Conservation (phyloP, 2,329 filamentous ascomycete species). For the Dendrostoma leiphaemia region DNA sequence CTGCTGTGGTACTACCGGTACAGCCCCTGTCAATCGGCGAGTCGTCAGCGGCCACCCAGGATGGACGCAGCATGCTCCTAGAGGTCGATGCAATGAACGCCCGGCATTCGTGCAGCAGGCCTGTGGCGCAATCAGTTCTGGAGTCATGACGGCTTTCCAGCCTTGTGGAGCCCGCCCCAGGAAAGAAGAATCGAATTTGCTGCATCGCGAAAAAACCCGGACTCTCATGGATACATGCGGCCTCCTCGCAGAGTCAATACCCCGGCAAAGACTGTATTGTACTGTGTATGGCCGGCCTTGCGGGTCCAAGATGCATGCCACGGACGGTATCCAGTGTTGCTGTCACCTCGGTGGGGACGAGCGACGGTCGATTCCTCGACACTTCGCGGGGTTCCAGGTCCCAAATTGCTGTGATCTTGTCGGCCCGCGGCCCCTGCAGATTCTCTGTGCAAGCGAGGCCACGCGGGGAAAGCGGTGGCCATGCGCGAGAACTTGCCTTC, state of each 20-base stretch:
- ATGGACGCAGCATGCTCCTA: no score
- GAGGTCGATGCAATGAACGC: no score
- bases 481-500: not conserved
- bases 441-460: not conserved
- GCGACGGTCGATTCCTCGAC: not conserved
- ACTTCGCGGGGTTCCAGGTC: not conserved
- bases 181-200: no score
- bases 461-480: not conserved
- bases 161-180: no score
- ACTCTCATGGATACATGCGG: no score
- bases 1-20: conserved; percentile 2
- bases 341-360: not conserved
- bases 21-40: not conserved
- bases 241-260: not conserved
- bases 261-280: no score
- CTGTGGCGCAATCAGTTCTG: no score
- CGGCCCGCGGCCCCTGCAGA: not conserved
- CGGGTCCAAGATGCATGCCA: no score
- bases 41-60: not conserved
- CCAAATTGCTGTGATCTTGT: not conserved
- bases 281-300: no score
- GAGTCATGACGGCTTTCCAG: no score
- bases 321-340: not conserved
- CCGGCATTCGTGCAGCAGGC: no score
- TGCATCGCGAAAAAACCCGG: no score